A percentile compares a stretch with the other conserved stretches of the same genome.
phyloP scores from a whole-genome alignment of 2,329 filamentous ascomycete species.

The Ceratocystis variospora region DNA sequence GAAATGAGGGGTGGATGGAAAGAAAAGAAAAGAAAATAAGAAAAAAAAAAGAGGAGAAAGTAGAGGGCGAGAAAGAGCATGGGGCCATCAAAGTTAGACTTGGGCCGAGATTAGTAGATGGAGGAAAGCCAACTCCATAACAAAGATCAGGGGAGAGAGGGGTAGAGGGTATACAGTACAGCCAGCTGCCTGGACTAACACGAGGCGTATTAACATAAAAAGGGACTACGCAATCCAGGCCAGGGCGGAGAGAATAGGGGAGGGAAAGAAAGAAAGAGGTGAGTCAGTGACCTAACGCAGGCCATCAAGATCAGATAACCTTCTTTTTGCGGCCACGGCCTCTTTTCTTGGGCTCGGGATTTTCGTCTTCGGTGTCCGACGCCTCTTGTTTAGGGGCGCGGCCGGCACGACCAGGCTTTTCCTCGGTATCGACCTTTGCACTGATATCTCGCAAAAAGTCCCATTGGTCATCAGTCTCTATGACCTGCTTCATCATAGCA shows the following conservation, averaged over 20 bases:
- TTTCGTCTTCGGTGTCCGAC: constrained; percentile 34
- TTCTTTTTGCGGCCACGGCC: constrained; percentile 39
- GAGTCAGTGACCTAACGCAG: too few relatives aligned
- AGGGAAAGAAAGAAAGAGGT: not conserved
- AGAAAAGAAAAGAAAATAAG: not conserved
- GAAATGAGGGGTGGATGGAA: not conserved
- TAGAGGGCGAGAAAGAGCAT: not conserved
- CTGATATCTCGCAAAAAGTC: constrained; percentile 91
- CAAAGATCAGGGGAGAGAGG: too few relatives aligned
- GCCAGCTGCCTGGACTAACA: not conserved
- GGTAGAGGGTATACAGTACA: not conserved
- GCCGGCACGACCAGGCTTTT: constrained; percentile 35
- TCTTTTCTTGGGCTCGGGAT: constrained; percentile 35
- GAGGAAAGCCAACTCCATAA: too few relatives aligned
- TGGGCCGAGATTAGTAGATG: too few relatives aligned
- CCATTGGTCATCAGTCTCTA: constrained; percentile 79
- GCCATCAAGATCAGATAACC: not conserved
- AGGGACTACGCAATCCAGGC: too few relatives aligned
- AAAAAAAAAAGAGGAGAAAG: not conserved
- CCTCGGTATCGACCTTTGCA: constrained; percentile 53
- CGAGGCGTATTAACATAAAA: not conserved
- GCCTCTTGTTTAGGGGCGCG: constrained; percentile 32
- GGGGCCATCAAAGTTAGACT: too few relatives aligned
- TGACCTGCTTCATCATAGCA: constrained; percentile 79
- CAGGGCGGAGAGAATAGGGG: not conserved